These are phyloP conservation scores for Pythium volutum DNA, from an alignment of 352 stramenopile species.

Conservation along the genomic window DNA sequence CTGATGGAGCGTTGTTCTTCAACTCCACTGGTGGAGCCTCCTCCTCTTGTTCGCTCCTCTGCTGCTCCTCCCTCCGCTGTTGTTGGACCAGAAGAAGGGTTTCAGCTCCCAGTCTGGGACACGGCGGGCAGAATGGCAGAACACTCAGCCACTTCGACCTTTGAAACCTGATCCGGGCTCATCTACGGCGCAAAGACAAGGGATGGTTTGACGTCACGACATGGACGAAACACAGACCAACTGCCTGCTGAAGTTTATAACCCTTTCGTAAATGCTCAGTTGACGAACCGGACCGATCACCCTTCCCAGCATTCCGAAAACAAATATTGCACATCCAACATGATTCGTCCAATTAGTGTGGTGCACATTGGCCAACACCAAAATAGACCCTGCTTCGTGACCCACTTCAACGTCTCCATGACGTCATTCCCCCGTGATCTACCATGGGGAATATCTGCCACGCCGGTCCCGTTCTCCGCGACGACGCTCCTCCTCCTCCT, in stretches of 20 bases:
- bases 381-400: not conserved
- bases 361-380: not conserved
- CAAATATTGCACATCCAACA: not conserved
- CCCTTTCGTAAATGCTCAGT: not conserved
- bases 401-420: constrained; percentile 12
- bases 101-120: constrained; percentile 19
- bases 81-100: constrained; percentile 16
- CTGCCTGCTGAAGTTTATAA: constrained; percentile 3
- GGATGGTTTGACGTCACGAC: not conserved
- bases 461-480: constrained; percentile 25
- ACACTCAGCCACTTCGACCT: constrained; percentile 14
- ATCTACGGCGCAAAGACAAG: constrained; percentile 20
- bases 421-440: not conserved
- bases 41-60: not conserved
- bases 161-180: constrained; percentile 18
- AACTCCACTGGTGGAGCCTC: constrained; percentile 3
- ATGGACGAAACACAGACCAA: not conserved
- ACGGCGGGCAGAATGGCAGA: constrained; percentile 3
- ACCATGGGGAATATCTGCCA: constrained; percentile 68
- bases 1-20: constrained; percentile 7
- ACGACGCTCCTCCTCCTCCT: not conserved
- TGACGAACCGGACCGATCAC: not conserved
- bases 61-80: not conserved
- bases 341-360: not conserved
- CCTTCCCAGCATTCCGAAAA: not conserved